phyloP scores from a whole-genome alignment of 208 protist species.

The Polymyxa betae region DNA sequence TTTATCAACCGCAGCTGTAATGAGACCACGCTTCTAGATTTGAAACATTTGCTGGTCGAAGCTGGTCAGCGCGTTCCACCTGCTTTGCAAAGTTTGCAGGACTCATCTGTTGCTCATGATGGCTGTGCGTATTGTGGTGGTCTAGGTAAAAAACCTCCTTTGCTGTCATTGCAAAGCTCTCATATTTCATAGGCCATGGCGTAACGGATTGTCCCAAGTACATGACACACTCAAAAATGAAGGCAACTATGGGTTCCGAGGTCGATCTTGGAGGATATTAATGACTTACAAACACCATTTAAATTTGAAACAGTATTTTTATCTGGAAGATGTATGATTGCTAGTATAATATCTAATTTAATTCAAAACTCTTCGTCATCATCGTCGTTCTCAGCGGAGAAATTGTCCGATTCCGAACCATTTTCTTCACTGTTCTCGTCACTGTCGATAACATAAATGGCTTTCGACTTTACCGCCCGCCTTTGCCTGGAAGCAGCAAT shows the following conservation, averaged over 20 bases:
- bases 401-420: no score
- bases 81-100: constrained; percentile 63
- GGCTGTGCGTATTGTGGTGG: constrained; percentile 84
- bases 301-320: no score
- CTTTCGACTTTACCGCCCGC: no score
- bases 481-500: no score
- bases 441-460: no score
- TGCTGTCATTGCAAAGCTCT: background rate
- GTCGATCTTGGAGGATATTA: no score
- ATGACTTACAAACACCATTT: no score
- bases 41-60: constrained; percentile 86
- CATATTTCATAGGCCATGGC: constrained; percentile 74
- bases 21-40: constrained; percentile 81
- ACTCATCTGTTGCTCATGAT: constrained; percentile 26
- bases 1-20: constrained; percentile 79
- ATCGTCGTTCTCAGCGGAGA: no score
- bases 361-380: no score
- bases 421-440: no score
- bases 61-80: constrained; percentile 79
- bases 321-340: no score
- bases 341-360: no score
- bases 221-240: constrained; percentile 53
- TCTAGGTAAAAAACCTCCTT: constrained; percentile 74
- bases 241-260: constrained; percentile 36
- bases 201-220: constrained; percentile 79